A percentile compares a stretch with the other conserved stretches of the same genome.
phyloP scores from a whole-genome alignment of 306 rosid genomes.

The Clitoria ternatea region DNA sequence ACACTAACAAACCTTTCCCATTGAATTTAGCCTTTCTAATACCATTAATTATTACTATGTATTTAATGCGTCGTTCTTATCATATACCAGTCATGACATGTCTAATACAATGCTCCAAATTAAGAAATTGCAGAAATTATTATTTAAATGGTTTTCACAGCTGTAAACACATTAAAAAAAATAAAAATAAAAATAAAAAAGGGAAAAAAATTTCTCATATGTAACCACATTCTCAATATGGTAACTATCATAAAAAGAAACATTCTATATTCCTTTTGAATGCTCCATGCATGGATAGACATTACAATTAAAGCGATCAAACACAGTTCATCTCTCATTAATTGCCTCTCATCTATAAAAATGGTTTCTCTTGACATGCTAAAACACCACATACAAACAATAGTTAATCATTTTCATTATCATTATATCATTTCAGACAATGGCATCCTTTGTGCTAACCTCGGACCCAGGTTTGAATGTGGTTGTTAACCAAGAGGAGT shows the following conservation, averaged over 20 bases:
- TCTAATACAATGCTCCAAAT: background rate
- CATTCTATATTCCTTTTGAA: background rate
- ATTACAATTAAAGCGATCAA: background rate
- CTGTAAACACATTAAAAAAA: background rate
- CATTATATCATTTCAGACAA: background rate
- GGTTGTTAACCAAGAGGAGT: constrained; percentile 38
- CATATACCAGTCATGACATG: background rate
- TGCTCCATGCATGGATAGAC: background rate
- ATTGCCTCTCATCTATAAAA: background rate
- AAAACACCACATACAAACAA: background rate
- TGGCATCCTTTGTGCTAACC: background rate
- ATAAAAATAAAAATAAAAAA: background rate
- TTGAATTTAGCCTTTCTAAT: background rate
- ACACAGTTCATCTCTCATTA: background rate
- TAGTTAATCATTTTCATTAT: background rate
- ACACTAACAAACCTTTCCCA: background rate
- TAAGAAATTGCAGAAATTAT: background rate
- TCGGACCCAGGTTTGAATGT: background rate
- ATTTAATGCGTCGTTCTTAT: too few species aligned
- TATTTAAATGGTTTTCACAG: background rate
- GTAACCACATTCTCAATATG: background rate
- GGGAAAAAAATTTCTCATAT: background rate
- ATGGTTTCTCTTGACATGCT: background rate
- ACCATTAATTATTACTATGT: too few species aligned
- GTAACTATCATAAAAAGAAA: background rate